A percentile compares a stretch with the other conserved stretches of the same genome.
Conservation (phyloP, 2,329 filamentous ascomycete genomes). For the Microdochium nivale region DNA sequence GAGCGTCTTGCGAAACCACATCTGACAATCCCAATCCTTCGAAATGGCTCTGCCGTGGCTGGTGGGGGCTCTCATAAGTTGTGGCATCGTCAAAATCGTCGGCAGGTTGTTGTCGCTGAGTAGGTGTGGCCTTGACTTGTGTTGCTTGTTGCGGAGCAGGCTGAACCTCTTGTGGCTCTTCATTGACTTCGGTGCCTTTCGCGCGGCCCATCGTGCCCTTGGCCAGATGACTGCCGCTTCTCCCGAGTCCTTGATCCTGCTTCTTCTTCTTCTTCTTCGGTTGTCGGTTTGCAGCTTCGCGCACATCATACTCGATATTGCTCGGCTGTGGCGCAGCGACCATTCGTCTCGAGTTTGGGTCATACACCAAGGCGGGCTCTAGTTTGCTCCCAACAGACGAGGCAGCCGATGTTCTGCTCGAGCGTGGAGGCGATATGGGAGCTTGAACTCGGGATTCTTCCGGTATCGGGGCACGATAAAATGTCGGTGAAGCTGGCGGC, state of each 20-base stretch:
- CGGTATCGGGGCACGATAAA: slow-evolving; percentile 9
- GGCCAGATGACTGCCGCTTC: slow-evolving; percentile 34
- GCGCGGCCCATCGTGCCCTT: slow-evolving; percentile 46
- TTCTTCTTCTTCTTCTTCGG: slow-evolving; percentile 34
- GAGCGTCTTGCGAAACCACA: neutral
- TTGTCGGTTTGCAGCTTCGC: slow-evolving; percentile 28
- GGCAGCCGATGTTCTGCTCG: slow-evolving; percentile 11
- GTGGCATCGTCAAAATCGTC: neutral
- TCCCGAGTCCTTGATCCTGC: slow-evolving; percentile 16
- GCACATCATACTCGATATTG: slow-evolving; percentile 29
- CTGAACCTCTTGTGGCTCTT: slow-evolving; percentile 10
- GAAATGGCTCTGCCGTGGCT: neutral
- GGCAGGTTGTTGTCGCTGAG: slow-evolving; percentile 9
- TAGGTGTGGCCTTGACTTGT: neutral
- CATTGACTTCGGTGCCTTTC: slow-evolving; percentile 37
- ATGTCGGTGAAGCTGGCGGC: slow-evolving; percentile 22
- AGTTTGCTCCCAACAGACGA: slow-evolving; percentile 16
- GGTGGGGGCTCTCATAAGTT: neutral
- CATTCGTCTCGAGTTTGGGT: slow-evolving; percentile 58
- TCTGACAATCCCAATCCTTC: neutral
- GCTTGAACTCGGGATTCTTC: slow-evolving; percentile 7
- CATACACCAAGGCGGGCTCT: slow-evolving; percentile 41
- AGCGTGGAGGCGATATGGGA: slow-evolving; percentile 9
- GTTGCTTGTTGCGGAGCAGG: neutral
- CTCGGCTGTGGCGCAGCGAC: slow-evolving; percentile 37